A percentile compares a stretch with the other conserved stretches of the same genome.
These are phyloP conservation scores for Neolentinus lepideus DNA, from an alignment of 1,284 basidiomycete species.

Conservation along the genomic window DNA sequence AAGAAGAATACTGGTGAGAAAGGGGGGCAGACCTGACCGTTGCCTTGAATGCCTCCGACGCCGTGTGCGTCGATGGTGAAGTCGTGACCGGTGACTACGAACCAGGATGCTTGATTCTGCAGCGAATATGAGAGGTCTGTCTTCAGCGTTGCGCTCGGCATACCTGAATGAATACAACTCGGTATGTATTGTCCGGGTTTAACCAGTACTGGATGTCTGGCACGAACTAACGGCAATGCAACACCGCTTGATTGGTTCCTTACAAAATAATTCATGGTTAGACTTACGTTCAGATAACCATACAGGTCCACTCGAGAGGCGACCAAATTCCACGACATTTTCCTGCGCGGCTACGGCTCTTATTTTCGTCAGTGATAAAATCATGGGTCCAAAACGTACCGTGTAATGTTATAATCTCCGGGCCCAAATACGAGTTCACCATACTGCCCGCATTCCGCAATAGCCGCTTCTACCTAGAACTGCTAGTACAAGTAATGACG, in stretches of 20 bases:
- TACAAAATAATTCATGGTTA: background rate
- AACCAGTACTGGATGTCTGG: conserved; percentile 59
- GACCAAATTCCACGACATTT: conserved; percentile 55
- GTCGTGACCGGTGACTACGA: conserved; percentile 52
- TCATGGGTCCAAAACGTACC: conserved; percentile 20
- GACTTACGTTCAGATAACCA: conserved; percentile 44
- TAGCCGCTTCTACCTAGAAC: conserved; percentile 40
- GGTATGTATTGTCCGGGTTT: conserved; percentile 45
- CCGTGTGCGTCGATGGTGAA: conserved; percentile 55
- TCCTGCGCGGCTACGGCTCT: conserved; percentile 25
- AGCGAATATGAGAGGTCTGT: background rate
- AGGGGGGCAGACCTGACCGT: conserved; percentile 37
- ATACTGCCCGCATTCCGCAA: conserved; percentile 42
- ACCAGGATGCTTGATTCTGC: conserved; percentile 59
- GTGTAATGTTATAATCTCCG: conserved; percentile 46
- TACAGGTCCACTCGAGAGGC: conserved; percentile 44
- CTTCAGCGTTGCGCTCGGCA: background rate
- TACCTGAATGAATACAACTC: conserved; percentile 55
- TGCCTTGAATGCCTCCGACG: conserved; percentile 58
- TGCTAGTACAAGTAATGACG: background rate
- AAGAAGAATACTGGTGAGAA: background rate
- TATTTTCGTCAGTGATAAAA: background rate
- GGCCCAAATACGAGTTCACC: conserved; percentile 38
- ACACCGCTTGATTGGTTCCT: background rate
- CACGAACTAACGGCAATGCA: conserved; percentile 31